Base-by-base conservation (phyloP, 768 basidiomycete genomes). In the Rhizopogon vesiculosus region DNA sequence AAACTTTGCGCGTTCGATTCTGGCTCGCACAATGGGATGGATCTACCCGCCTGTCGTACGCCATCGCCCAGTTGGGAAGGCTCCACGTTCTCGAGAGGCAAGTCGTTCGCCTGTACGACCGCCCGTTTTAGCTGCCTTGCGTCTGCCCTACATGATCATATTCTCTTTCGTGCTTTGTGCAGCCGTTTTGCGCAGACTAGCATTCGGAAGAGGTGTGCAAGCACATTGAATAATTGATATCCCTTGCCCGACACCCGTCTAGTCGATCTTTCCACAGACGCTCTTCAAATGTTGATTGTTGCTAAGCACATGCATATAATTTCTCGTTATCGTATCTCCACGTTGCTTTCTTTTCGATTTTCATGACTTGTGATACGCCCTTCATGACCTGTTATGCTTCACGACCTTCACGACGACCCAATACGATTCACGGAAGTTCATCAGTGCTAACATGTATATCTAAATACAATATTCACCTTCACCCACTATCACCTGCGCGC, bases 91-190 rank as follows among this genome's bases (percentile, higher is more conserved):
- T 8, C 43, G 49, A 19, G 39, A 56, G 28, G 44, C 22, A 7
- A 50, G 41, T 33, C 33, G 10, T 28, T 42, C 61, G 38, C 54
- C 55, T 1, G 50, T 10, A 8, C 67, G 54, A 53, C 33, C 19
- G 33, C 49, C 42, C 18, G 31, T 39, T 16, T 49, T 59, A 13
- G 42, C 46, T 3, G 16, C 60, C 12, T 51, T 42, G 18, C 66
- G 57, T 29, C 35, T 62, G 46, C 62, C 68, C 6, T 69, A 61
- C 51, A 42, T 71, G 18, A 40, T 69, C 22, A 13, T 64, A 38
- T 46, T 71, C 43, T 71, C 68, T 19, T 64, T 69, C 28, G 61
- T 64, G 19, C 41, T 69, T 18, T 69, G 68, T 48, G 60, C 61
- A 25, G 60, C 59, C 33, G 46, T 71, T 33, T 55, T 69, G 42